Base-by-base conservation (phyloP, 1,284 basidiomycete genomes). In the Moesziomyces sp. region DNA sequence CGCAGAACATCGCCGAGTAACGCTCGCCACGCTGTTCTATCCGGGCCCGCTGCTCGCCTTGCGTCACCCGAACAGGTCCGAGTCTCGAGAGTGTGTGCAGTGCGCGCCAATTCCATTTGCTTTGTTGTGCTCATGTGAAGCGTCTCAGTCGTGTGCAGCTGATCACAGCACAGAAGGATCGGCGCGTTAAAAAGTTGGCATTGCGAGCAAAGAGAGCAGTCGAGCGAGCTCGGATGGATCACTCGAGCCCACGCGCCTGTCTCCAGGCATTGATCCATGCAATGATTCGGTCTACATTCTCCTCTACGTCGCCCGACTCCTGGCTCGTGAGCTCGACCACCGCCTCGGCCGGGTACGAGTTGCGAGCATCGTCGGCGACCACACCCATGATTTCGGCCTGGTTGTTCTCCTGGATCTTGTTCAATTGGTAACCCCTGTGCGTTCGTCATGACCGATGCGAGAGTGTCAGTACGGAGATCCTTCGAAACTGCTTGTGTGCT, bases 381-480 rank as follows among this genome's bases (percentile, higher is more conserved):
- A 94, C 90, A 80, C 93, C 89, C 95, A 99, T 97, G 83, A 99
- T 99, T 86, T 99, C 96, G 10, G 95, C 94, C 78, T 95, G 91
- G 85, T 99, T 96, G 85, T 99, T 99, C 85, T 99, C 97, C 83
- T 95, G 92, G 11, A 99, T 93, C 86, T 99, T 99, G 83, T 93
- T 92, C 48, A 94, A 85, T 0, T 92, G 86, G 83, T 99, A 99
- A 13, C 89, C 89, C 74, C 96, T 97, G 61, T 24, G 16, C 16
- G 4, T 14, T 2, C 0, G 24, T 28, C 13, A 18, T 13, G 13
- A 34, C 10, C 10, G 18, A 46, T 6, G 3, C 38, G 42, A 23
- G 16, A 19, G 23, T 35, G 38, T 42, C 2, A 43, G 28, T n/a
- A 3, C 10, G 21, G 10, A 2, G 9, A 34, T 34, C 30, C 30